Percentiles rank a stretch among this genome's conserved stretches.
Evolutionary conservation across 805 yeast species (phyloP).

Genomic region (Candida palmyrensis): DNA sequence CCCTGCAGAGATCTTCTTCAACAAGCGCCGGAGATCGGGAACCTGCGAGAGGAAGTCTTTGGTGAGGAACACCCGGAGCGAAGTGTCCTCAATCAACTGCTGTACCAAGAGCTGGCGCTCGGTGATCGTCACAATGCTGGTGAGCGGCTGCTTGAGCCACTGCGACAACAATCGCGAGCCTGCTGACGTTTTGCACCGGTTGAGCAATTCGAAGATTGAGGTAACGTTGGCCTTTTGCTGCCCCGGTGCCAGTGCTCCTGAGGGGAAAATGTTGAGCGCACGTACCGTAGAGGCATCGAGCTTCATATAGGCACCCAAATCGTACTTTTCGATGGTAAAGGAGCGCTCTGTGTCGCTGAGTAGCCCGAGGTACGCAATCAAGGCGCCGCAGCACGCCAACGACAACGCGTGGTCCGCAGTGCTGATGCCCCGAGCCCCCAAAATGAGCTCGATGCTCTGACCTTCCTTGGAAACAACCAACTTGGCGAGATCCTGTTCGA

Average conservation of each 20-base stretch:
- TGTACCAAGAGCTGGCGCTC: constrained; percentile 76
- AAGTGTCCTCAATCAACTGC: constrained; percentile 63
- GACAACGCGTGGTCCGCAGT: constrained; percentile 45
- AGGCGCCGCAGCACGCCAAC: constrained; percentile 60
- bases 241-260: constrained; percentile 19
- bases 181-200: constrained; percentile 84
- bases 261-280: constrained; percentile 82
- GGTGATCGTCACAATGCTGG: constrained; percentile 53
- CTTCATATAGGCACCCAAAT: constrained; percentile 77
- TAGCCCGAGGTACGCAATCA: constrained; percentile 63
- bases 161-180: constrained; percentile 85
- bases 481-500: constrained; percentile 74
- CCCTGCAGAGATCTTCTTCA: constrained; percentile 53
- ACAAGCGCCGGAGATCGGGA: constrained; percentile 77
- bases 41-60: constrained; percentile 63
- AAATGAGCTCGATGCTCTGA: constrained; percentile 30
- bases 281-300: constrained; percentile 86
- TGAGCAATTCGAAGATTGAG: constrained; percentile 77
- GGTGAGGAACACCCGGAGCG: constrained; percentile 58
- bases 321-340: constrained; percentile 58
- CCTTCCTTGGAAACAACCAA: constrained; percentile 40
- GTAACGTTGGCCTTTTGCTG: constrained; percentile 26
- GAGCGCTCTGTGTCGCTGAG: constrained; percentile 48
- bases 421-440: constrained; percentile 51
- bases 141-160: constrained; percentile 95